Percentiles rank a stretch among this genome's conserved stretches.
Evolutionary conservation across 202 grass and related monocot species (phyloP).

Genomic region (Schoenoplectus tabernaemontani): DNA sequence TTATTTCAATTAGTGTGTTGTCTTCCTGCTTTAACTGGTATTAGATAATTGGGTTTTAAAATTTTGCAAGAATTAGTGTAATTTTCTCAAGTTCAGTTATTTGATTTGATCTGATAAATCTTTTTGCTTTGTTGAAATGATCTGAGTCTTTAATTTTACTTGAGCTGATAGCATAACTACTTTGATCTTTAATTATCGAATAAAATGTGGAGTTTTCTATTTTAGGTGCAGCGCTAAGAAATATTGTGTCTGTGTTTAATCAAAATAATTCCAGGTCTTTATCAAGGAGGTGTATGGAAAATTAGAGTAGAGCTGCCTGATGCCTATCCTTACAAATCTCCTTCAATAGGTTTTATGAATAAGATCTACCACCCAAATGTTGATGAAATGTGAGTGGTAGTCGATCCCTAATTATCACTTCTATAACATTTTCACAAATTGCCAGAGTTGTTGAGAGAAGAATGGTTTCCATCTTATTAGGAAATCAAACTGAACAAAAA

Average conservation of each 20-base stretch:
- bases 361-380: constrained; percentile 76
- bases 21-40: not conserved
- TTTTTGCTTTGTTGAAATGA: not conserved
- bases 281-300: constrained; percentile 60
- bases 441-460: not conserved
- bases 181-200: constrained; percentile 6
- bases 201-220: not conserved
- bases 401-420: not conserved
- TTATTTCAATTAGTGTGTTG: not conserved
- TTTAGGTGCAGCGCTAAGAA: not conserved
- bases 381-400: constrained; percentile 49
- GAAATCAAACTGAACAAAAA: not conserved
- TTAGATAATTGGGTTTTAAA: not conserved
- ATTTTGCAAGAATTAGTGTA: not conserved
- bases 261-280: constrained; percentile 40
- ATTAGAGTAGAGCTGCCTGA: constrained; percentile 53
- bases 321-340: constrained; percentile 59
- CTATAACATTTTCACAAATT: not conserved
- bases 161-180: not conserved
- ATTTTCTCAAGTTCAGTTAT: not conserved
- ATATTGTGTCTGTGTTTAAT: not conserved
- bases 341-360: constrained; percentile 54
- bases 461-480: not conserved
- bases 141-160: not conserved
- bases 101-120: constrained; percentile 17